Evolutionary conservation across 495 filamentous ascomycete genomes (phyloP).

Genomic region (Margaritispora aquatica): DNA sequence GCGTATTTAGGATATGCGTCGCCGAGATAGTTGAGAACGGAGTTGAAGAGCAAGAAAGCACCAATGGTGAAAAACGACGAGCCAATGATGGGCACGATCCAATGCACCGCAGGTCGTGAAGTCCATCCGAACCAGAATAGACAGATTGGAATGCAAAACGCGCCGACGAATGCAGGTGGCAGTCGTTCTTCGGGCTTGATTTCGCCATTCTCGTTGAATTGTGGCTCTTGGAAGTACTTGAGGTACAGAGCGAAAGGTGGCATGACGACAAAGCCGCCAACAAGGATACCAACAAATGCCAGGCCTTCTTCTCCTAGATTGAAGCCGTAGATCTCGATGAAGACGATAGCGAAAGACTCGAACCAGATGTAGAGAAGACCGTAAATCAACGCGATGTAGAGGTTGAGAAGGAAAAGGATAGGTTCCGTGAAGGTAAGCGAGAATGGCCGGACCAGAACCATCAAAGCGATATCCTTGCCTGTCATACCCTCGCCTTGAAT

Average conservation of each 20-base stretch:
- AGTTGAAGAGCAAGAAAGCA: conserved; percentile 50
- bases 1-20: conserved; percentile 34
- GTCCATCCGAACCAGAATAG: conserved; percentile 59
- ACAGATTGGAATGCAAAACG: conserved; percentile 42
- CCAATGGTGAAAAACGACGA: conserved; percentile 46
- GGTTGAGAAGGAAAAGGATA: conserved; percentile 38
- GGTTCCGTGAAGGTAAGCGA: conserved; percentile 53
- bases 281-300: conserved; percentile 47
- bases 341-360: conserved; percentile 47
- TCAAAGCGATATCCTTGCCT: conserved; percentile 6
- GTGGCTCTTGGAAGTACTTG: conserved; percentile 11
- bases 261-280: conserved; percentile 35
- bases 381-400: conserved; percentile 50
- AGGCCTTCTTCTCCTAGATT: conserved; percentile 40
- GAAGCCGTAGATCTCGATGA: conserved; percentile 45
- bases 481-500: conserved; percentile 27
- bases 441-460: conserved; percentile 22
- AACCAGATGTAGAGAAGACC: conserved; percentile 53
- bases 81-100: conserved; percentile 32
- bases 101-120: conserved; percentile 22
- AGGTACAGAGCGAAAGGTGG: conserved; percentile 27
- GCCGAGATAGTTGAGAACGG: conserved; percentile 35
- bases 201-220: conserved; percentile 29
- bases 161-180: conserved; percentile 48
- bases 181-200: conserved; percentile 42